Base-by-base conservation (phyloP, 768 basidiomycete species). In the Ramaria sp. region DNA sequence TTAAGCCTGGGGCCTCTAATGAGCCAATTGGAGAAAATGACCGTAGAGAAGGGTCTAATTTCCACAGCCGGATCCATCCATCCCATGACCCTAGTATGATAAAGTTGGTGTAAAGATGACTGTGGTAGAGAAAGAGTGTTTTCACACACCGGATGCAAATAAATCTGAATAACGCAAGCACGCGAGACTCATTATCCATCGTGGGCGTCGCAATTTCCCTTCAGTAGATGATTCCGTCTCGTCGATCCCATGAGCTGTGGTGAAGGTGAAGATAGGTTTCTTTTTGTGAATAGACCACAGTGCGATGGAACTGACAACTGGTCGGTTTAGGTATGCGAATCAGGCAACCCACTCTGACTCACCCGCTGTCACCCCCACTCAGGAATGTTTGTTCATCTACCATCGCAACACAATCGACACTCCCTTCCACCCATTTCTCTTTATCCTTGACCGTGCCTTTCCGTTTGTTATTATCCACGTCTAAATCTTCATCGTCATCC, bases 311-410 rank as follows among this genome's bases (percentile, higher is more conserved):
- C 94, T 93, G 57, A 57, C 58, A 32, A 25, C 25, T 6, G 13
- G 42, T 28, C 20, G 55, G 18, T 39, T 54, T 47, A 28, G 38
- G n/a, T 47, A 30, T 34, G 34, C 20, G 52, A 24, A 30, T 49
- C 16, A 56, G 43, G 50, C 9, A 56, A 48, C 42, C 5, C 22
- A 27, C 32, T 13, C 30, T 3, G 9, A 78, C 86, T 57, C 66
- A 93, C 93, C 95, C 96, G 63, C 88, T 94, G 66, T 99, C 94
- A 3, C 96, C 96, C 1, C 95, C 95, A 59, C 83, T 94, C 36
- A 98, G 69, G 65, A 98, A 94, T 5, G 84, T 89, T 32, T 78
- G 79, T 69, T 98, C 95, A 66, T 99, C 96, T 52, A 99, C 75
- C 93, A 98, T 93, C 13, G 88, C 83, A 15, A 95, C 85, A 60